phyloP scores from a whole-genome alignment of 2,329 filamentous ascomycete species.

The Aspergillus uvarum region DNA sequence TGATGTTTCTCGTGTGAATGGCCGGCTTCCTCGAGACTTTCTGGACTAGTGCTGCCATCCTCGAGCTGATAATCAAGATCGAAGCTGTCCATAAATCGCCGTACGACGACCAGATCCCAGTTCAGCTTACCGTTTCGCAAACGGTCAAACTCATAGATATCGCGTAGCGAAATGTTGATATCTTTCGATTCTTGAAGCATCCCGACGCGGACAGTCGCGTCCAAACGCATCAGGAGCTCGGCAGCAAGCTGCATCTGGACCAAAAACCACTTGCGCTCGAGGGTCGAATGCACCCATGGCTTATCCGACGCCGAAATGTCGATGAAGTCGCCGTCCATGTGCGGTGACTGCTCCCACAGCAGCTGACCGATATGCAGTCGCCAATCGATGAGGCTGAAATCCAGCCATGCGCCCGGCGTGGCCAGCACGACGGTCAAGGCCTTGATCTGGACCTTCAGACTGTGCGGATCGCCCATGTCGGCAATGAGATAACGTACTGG shows the following conservation, averaged over 20 bases:
- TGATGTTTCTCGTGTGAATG: conserved; percentile 13
- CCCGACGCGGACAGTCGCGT: conserved; percentile 46
- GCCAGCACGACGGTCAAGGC: conserved; percentile 45
- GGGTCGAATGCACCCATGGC: conserved; percentile 26
- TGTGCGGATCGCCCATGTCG: conserved; percentile 29
- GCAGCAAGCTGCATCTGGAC: conserved; percentile 56
- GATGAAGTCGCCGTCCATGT: conserved; percentile 37
- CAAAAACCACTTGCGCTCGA: conserved; percentile 54
- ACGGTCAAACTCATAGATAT: conserved; percentile 48
- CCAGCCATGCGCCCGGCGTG: conserved; percentile 47
- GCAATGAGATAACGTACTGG: conserved; percentile 29
- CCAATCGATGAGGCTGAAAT: conserved; percentile 50
- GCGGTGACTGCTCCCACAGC: conserved; percentile 43
- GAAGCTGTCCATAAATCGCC: conserved; percentile 55
- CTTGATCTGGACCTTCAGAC: conserved; percentile 48
- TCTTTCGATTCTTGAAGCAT: conserved; percentile 42
- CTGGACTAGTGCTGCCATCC: conserved; percentile 9
- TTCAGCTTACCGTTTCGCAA: conserved; percentile 53
- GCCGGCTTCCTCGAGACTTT: neutral
- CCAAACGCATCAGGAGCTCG: conserved; percentile 55
- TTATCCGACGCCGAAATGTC: conserved; percentile 18
- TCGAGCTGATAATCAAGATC: conserved; percentile 32
- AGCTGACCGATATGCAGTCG: conserved; percentile 48
- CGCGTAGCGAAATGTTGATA: conserved; percentile 43
- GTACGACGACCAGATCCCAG: conserved; percentile 57